phyloP scores from a whole-genome alignment of 2,329 filamentous ascomycete genomes.

The Aspergillus ibericus region DNA sequence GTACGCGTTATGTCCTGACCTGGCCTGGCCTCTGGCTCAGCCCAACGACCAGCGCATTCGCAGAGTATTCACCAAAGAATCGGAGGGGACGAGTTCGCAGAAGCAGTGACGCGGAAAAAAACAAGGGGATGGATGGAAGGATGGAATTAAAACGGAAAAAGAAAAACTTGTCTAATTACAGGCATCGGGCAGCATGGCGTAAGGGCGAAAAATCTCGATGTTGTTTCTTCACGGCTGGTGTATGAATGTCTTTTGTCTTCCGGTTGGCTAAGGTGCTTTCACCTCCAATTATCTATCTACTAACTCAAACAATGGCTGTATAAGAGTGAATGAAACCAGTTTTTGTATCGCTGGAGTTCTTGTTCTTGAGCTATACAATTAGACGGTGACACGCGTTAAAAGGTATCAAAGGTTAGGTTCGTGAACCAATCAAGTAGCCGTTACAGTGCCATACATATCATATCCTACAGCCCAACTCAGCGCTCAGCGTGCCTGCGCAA shows the following conservation, averaged over 20 bases:
- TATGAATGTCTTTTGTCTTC: constrained; percentile 11
- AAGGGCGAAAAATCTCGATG: constrained; percentile 32
- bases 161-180: constrained; percentile 30
- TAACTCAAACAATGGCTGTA: neutral
- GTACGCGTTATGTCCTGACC: neutral
- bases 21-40: neutral
- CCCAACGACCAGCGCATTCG: neutral
- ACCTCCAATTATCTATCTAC: neutral
- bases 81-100: neutral
- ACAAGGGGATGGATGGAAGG: constrained; percentile 3
- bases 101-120: neutral
- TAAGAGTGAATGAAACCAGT: neutral
- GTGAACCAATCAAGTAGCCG: constrained; percentile 7
- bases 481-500: neutral
- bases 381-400: neutral
- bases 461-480: neutral
- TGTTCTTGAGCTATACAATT: too few species aligned
- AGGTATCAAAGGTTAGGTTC: neutral
- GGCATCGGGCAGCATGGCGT: constrained; percentile 43
- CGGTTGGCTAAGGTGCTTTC: neutral
- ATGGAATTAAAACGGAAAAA: constrained; percentile 20
- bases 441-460: neutral
- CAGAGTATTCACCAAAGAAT: too few species aligned
- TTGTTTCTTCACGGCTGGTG: constrained; percentile 5
- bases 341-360: too few species aligned